Conservation (phyloP, 2,329 filamentous ascomycete species). For the Pezicula rhizophila region DNA sequence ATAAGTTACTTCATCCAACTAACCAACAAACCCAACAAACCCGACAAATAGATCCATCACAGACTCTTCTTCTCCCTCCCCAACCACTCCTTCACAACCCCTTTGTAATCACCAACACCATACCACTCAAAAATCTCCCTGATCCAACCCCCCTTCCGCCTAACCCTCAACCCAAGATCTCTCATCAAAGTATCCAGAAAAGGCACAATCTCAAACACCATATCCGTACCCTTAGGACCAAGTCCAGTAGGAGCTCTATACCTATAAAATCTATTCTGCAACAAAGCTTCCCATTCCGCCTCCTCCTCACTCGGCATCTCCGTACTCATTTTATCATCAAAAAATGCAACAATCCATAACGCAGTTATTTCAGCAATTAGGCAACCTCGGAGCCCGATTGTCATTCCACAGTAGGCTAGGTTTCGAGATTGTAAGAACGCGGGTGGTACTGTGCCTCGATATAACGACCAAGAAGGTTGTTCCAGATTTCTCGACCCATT, state of each 20-base stretch:
- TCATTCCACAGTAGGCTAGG: conserved; percentile 37
- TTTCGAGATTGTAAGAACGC: conserved; percentile 33
- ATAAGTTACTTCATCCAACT: no score
- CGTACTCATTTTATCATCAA: conserved; percentile 42
- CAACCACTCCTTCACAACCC: conserved; percentile 35
- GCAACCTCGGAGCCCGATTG: conserved; percentile 36
- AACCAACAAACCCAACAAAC: no score
- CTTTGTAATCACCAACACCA: conserved; percentile 36
- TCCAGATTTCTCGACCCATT: background rate
- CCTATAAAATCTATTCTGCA: conserved; percentile 61
- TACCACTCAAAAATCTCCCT: conserved; percentile 33
- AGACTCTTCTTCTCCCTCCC: conserved; percentile 1
- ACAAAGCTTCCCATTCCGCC: conserved; percentile 46
- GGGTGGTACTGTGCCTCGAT: conserved; percentile 39
- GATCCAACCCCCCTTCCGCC: conserved; percentile 43
- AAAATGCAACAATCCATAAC: conserved; percentile 59
- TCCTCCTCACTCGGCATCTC: conserved; percentile 15
- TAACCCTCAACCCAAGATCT: conserved; percentile 54
- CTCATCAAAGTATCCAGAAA: conserved; percentile 62
- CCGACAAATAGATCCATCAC: background rate
- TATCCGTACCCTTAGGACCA: conserved; percentile 56
- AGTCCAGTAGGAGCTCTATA: conserved; percentile 63
- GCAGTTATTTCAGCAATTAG: conserved; percentile 40
- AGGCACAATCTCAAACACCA: conserved; percentile 71
- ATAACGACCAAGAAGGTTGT: conserved; percentile 31